Evolutionary conservation across 2,329 filamentous ascomycete species (phyloP), one percentile per base, ranked within the genome.

Genomic region (Clonostachys rosea): DNA sequence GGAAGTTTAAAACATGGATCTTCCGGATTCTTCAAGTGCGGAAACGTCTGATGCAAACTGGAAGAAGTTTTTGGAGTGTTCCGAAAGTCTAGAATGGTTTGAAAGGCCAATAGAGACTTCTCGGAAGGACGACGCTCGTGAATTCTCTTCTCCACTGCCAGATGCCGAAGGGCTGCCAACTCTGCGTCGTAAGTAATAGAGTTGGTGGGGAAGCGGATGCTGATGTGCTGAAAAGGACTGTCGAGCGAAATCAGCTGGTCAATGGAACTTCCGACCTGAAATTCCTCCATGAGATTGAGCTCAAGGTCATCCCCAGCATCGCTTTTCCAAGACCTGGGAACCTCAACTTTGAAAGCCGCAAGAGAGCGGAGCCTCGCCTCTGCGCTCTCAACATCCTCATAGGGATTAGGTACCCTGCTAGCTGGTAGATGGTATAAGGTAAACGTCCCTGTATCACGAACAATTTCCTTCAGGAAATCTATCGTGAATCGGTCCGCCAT

Each of bases 281-380:
- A 66, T 75, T 83, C 72, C 65, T 78, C 47, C 83, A 86, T 67
- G 73, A 87, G 62, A 71, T 87, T 44, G 59, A 64, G 17, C 10
- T 64, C 56, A 2, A 59, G 12, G 3, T 58, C 50, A 0, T 46
- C 44, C 0, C 61, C 62, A 1, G 59, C 50, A 0, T 55, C 47
- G 1, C 52, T 54, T 18, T 58, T 50, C 54, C 57, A 62, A 1
- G 62, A 59, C 3, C 63, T 56, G 4, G 59, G 58, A 0, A 66
- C 60, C 2, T 67, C 62, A 2, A 67, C 58, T 24, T 64, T 61
- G 49, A 67, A 65, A 0, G 63, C 62, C 1, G 63, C 64, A 3
- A 47, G n/a, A 6, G 34, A 14, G 11, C 16, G 17, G 11, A 33
- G 12, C 24, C 24, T 30, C 24, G 24, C 24, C 24, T 30, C 24